Percentiles rank a stretch among this genome's conserved stretches.
These are phyloP conservation scores for Basipetospora chlamydospora DNA, from an alignment of 2,329 filamentous ascomycete genomes.

Conservation along the genomic window DNA sequence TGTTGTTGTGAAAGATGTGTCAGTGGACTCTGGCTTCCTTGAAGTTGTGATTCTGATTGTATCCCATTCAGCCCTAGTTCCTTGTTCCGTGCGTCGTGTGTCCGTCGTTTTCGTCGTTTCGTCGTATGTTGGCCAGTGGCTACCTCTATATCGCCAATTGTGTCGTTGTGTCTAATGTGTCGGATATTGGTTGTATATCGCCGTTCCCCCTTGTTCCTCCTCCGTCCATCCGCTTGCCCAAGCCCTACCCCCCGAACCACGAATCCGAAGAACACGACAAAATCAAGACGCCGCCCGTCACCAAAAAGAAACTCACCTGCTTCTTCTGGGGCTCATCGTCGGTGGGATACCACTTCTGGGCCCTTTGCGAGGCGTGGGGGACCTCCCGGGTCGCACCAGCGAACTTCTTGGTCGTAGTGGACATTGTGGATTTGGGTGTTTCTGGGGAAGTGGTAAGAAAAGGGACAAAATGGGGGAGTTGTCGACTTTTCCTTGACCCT, in stretches of 20 bases:
- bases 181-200: too few relatives aligned
- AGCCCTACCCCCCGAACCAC: too few relatives aligned
- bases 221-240: too few relatives aligned
- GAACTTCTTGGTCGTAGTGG: slow-evolving; percentile 83
- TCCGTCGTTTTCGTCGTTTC: too few relatives aligned
- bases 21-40: neutral
- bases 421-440: slow-evolving; percentile 34
- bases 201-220: too few relatives aligned
- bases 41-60: neutral
- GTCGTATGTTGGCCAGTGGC: too few relatives aligned
- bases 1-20: slow-evolving; percentile 24
- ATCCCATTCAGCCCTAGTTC: neutral
- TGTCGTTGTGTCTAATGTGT: too few relatives aligned
- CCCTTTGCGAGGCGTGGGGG: slow-evolving; percentile 78
- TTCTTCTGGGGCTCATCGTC: slow-evolving; percentile 79
- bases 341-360: slow-evolving; percentile 97
- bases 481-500: slow-evolving; percentile 1
- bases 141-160: too few relatives aligned
- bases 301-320: slow-evolving; percentile 59
- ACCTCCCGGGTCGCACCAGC: slow-evolving; percentile 90
- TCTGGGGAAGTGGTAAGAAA: slow-evolving; percentile 18
- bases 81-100: too few relatives aligned
- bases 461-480: slow-evolving; percentile 9
- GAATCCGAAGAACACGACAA: neutral
- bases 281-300: neutral